Conservation (phyloP, 768 basidiomycete genomes). For the Nidularia pulvinata region DNA sequence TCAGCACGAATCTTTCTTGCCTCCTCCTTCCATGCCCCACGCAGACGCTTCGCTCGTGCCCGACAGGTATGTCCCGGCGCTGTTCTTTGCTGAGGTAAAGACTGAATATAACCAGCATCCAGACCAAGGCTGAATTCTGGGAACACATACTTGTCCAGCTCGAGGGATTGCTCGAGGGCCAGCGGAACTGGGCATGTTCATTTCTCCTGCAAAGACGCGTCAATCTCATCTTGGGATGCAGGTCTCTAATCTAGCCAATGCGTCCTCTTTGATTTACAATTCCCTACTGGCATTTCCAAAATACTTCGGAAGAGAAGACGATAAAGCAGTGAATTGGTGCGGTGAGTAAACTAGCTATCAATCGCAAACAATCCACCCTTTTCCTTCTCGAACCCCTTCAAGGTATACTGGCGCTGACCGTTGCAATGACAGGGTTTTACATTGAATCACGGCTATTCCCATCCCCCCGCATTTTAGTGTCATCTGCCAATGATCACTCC, state of each 20-base stretch:
- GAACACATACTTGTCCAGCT: constrained; percentile 69
- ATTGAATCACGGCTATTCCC: constrained; percentile 68
- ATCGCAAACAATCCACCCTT: neutral
- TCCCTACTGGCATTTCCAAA: constrained; percentile 67
- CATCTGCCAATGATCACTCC: constrained; percentile 11
- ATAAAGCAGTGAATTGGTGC: constrained; percentile 89
- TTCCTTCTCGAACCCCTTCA: neutral
- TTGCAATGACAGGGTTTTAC: constrained; percentile 73
- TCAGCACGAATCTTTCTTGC: neutral
- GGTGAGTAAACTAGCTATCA: constrained; percentile 55
- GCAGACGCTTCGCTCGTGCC: constrained; percentile 80
- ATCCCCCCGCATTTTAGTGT: constrained; percentile 21
- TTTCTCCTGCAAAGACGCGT: neutral
- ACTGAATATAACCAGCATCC: constrained; percentile 40
- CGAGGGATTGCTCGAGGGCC: constrained; percentile 56
- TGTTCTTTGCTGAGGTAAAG: neutral
- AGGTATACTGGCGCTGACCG: neutral
- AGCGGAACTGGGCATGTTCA: constrained; percentile 67
- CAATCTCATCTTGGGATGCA: constrained; percentile 19
- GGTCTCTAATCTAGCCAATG: constrained; percentile 89
- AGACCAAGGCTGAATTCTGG: constrained; percentile 82
- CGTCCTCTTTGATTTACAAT: constrained; percentile 79
- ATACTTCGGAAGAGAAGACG: constrained; percentile 62
- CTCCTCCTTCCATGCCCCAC: constrained; percentile 62
- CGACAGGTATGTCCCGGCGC: constrained; percentile 26